Evolutionary conservation across 179 eudicot species (phyloP), one percentile per base, ranked within the genome.

Genomic region (Corrigiola litoralis): DNA sequence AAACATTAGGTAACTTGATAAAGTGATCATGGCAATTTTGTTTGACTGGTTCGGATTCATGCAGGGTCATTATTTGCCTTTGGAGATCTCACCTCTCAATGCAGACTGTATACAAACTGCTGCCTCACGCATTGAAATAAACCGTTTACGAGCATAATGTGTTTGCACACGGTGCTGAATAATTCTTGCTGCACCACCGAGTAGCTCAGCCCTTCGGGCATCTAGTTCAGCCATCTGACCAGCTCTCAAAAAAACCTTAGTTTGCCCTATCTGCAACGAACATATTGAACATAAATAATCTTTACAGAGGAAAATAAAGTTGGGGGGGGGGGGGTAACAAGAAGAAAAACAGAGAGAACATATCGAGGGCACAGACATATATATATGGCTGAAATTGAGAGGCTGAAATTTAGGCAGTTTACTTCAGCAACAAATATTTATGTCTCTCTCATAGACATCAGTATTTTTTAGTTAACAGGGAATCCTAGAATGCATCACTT

Each of bases 181-280:
- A 51, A 70, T 67, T 78, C 86, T 90, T 54, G 99, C 99, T 60
- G 99, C 99, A 78, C 52, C 62, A 53, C 77, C 75, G 49, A 94
- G 91, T 47, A 94, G 91, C 77, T 87, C 95, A 25, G 96, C 70
- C 75, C 99, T 84, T 51, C 89, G 77, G 56, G 94, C 96, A 84
- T 94, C 97, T 58, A 94, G 75, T 72, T 94, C 99, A 33, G 99
- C 99, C 99, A 94, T 94, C 80, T 94, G 97, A 71, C 99, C 99
- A 71, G 95, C 99, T 82, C 99, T 81, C 45, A 94, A 77, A 76
- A 94, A 94, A 42, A 94, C 87, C 81, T 94, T 94, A 61, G 96
- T 90, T 80, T 81, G 82, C 49, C 97, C 97, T 70, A 90, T 72
- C 99, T 90, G 95, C 71, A 81, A 74, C 28, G 54, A 13, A 51